Base-by-base conservation (phyloP, 805 yeast species). In the Kazachstania taianensis region DNA sequence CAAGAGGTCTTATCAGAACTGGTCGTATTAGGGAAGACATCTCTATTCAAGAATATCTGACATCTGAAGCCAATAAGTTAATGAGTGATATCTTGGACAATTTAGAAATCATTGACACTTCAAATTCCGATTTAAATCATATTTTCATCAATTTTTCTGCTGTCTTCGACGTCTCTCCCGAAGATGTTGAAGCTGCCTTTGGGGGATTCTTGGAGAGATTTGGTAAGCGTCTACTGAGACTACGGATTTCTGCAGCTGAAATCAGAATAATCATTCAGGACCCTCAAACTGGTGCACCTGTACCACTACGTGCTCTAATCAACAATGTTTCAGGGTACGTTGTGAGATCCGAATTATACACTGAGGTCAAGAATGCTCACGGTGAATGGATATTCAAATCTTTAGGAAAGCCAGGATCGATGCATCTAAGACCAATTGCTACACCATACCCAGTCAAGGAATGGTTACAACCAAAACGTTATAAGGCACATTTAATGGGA, bases 371-470 rank as follows among this genome's bases (percentile, higher is more conserved):
- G 69, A 89, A 86, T 58, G 71, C 82, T 38, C 78, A 80, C 53
- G 95, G 95, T 44, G 96, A 87, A 53, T 87, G 96, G 96, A 83
- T 92, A 20, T 92, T 89, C 79, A 87, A 85, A 65, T 84, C 96
- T 3, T 72, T 92, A 57, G 95, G 95, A 40, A 71, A 78, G 46
- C 94, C 97, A 35, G 98, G 99, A 25, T 73, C 92, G 17, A 92
- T 92, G 98, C 98, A 92, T 57, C 70, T 92, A 68, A 79, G 97
- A 64, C 81, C 96, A 30, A 86, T 92, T 54, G 80, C 87, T 32
- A 84, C 96, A 35, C 96, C 96, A 34, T 94, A 92, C 59, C 94
- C 97, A 40, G 94, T 94, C 22, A 92, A 92, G 70, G 98, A 92
- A 66, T 87, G 94, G 67, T 72, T 92, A 54, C 98, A 92, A 69